Evolutionary conservation across 148 eudicot species (phyloP), one percentile per base, ranked within the genome.

Genomic region (Dysphania ambrosioides): DNA sequence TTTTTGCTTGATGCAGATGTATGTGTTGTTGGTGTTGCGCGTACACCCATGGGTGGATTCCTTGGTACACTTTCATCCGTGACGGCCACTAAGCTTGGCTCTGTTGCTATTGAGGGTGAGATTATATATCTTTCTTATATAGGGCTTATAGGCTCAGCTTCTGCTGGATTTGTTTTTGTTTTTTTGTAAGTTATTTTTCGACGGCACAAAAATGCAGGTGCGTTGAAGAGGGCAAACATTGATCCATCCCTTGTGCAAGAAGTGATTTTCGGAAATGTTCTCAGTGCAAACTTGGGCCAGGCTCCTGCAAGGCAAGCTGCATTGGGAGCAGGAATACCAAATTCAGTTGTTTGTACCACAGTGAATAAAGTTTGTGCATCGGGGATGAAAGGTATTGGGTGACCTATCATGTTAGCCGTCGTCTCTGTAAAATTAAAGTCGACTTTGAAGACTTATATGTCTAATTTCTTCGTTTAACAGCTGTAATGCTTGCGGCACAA

Each of bases 241-340:
- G 97, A 95, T 79, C 97, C 98, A 68, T 85, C 98, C 70, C 93
- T 92, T 58, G 98, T 95, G 21, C 87, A 95, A 83, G 98, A 95
- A 83, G 97, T 95, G 61, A 75, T 85, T 77, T 90, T 95, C 72
- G 98, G 98, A 63, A 95, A 95, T 86, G 98, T 95, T 71, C 96
- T 95, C 49, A 86, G 92, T 70, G 98, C 98, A 62, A 95, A 95
- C 76, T 79, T 95, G 74, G 98, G 98, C 21, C 98, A 95, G 81
- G 98, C 97, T 71, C 98, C 98, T 16, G 98, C 98, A 47, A 87
- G 98, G 78, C 98, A 95, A 77, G 98, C 98, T 56, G 97, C 98
- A 79, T 72, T 95, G 69, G 98, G 98, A 78, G 97, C 97, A 60
- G 97, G 98, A 34, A 88, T 95, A 68, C 84, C 98, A 51, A 84